Base-by-base conservation (phyloP, 2,329 filamentous ascomycete species). In the Phialophora verrucosa region DNA sequence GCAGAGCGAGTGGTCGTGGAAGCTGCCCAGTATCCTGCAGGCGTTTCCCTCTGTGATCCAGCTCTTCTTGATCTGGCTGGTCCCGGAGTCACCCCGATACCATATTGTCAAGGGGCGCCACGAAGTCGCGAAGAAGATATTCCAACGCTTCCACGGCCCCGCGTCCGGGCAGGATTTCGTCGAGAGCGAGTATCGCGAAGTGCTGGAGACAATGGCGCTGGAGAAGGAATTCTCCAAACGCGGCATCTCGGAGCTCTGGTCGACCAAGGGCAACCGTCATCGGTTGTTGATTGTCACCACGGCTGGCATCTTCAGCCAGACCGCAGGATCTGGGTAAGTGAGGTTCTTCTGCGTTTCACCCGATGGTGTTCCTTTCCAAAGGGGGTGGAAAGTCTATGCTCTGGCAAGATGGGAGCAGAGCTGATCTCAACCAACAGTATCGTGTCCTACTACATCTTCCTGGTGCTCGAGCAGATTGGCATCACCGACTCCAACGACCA, bases 71-170 rank as follows among this genome's bases (percentile, higher is more conserved):
- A 83, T 89, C 32, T 87, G 85, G 81, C 85, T 88, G 75, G 87
- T 90, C 73, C 89, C 88, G 0, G 88, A 91, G 69, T 88, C 85
- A 0, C 88, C 88, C 0, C 82, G 89, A 0, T 90, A 86, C 84
- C 82, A 89, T 44, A 72, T 76, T 56, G 73, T 70, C 47, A 75
- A 73, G 53, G 73, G 73, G 25, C 67, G 71, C 20, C 58, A 69
- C 14, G 70, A 74, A 17, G 59, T 73, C 38, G 75, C 74, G 2
- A 67, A 71, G 20, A 68, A 75, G 29, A 69, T 75, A 51, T 59
- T 76, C 42, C 77, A 75, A 32, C 73, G 77, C 23, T 76, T 75
- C n/a, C 79, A 81, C 68, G 78, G 78, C 29, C 76, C 78, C 23
- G 78, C 78, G 20, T 59, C 55, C n/a, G 54, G 55, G 6, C 53